Evolutionary conservation across 306 rosid genomes (phyloP).

Genomic region (Hippophae tibetana): DNA sequence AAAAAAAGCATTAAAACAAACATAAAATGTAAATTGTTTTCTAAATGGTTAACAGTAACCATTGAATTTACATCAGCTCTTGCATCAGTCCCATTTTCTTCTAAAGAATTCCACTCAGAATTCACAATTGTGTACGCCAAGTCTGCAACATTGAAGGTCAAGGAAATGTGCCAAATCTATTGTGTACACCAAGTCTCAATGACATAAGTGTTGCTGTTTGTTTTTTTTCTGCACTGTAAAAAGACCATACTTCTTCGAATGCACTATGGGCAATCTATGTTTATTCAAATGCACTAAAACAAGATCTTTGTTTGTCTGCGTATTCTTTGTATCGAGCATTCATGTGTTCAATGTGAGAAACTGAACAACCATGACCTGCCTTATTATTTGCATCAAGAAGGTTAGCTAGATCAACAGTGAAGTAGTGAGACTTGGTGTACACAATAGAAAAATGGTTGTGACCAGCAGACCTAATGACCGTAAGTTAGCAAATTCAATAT

Average conservation of each 20-base stretch:
- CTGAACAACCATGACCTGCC: not conserved
- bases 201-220: not conserved
- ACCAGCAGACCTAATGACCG: not conserved
- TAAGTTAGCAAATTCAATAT: not conserved
- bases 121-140: too few relatives aligned
- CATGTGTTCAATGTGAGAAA: too few relatives aligned
- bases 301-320: not conserved
- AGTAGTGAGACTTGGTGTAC: not conserved
- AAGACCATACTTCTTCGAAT: not conserved
- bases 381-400: not conserved
- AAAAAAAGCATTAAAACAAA: too few relatives aligned
- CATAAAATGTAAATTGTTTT: too few relatives aligned
- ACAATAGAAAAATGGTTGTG: not conserved
- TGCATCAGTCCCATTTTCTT: too few relatives aligned
- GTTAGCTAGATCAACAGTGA: not conserved
- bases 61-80: too few relatives aligned
- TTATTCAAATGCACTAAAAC: not conserved
- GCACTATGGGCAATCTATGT: not conserved
- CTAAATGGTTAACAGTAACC: too few relatives aligned
- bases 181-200: too few relatives aligned
- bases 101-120: too few relatives aligned
- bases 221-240: not conserved
- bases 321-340: not conserved
- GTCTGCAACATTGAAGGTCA: not conserved
- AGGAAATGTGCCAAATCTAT: not conserved